Base-by-base conservation (phyloP, 306 rosid genomes). In the Betula pendula region DNA sequence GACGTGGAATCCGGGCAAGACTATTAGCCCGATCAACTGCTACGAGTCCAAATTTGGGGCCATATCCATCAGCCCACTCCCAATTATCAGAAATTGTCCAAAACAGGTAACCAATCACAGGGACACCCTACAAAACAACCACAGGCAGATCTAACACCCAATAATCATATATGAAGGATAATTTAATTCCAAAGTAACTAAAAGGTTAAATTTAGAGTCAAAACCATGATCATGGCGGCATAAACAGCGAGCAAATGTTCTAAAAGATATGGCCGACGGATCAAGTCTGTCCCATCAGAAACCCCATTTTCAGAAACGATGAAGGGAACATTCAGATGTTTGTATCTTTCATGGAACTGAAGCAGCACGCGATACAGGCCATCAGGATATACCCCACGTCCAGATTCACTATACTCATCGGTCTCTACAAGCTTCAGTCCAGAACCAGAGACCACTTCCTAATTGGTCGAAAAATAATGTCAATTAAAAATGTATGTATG, bases 21-120 rank as follows among this genome's bases (percentile, higher is more conserved):
- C 50, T 73, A 73, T 92, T 82, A 53, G 85, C 87, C 2, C 97
- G 87, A 79, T 95, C 97, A 88, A 95, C 97, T 49, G 96, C 97
- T 72, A 95, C 97, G 77, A 92, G 97, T 73, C 99, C 99, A 81
- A 95, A 95, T 87, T 92, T 95, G 74, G 99, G 99, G 81, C 99
- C 99, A 81, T 95, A 92, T 49, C 99, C 97, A 88, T 92, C 99
- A 48, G 99, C 99, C 99, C 97, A 95, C 80, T 95, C 99, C 97
- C 97, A 92, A 80, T 95, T 95, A 81, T 92, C 99, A 82, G 96
- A 92, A 77, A 89, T 90, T 77, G 96, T 95, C 99, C 99, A 95
- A 81, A 95, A 95, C 70, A 92, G 74, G 69, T 85, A 88, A 12
- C 87, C 91, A 50, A 85, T 53, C 70, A 83, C 87, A 66, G 77